These are phyloP conservation scores for Alternaria arborescens DNA, from an alignment of 2,329 filamentous ascomycete species.

Conservation along the genomic window DNA sequence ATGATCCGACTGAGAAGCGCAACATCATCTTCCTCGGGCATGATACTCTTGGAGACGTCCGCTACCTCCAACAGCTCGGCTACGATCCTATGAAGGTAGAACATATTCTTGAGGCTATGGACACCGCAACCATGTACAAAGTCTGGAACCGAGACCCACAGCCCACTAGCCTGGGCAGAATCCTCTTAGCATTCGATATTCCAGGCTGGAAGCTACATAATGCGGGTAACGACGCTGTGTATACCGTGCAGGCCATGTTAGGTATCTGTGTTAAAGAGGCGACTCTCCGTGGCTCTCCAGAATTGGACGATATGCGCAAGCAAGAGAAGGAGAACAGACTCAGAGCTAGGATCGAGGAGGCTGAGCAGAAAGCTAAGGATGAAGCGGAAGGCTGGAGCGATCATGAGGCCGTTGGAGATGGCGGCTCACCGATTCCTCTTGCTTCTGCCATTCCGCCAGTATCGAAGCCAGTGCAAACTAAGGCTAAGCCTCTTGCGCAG, in stretches of 20 bases:
- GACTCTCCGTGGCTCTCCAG: slow-evolving; percentile 41
- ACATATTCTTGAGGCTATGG: slow-evolving; percentile 70
- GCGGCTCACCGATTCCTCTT: slow-evolving; percentile 40
- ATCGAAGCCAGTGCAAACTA: slow-evolving; percentile 4
- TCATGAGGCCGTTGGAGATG: slow-evolving; percentile 48
- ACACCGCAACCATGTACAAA: slow-evolving; percentile 77
- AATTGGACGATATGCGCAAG: slow-evolving; percentile 33
- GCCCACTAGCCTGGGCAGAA: slow-evolving; percentile 63
- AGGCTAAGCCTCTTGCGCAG: background rate
- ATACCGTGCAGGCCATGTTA: slow-evolving; percentile 78
- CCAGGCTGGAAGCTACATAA: slow-evolving; percentile 77
- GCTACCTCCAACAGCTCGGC: slow-evolving; percentile 71
- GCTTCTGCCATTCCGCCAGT: slow-evolving; percentile 11
- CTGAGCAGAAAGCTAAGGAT: slow-evolving; percentile 50
- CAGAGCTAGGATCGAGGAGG: slow-evolving; percentile 35
- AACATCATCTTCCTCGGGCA: slow-evolving; percentile 84
- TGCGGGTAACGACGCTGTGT: slow-evolving; percentile 84
- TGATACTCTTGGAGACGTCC: slow-evolving; percentile 72
- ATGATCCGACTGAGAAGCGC: slow-evolving; percentile 52
- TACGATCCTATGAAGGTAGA: slow-evolving; percentile 65
- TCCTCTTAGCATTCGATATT: slow-evolving; percentile 73
- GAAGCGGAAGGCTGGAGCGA: slow-evolving; percentile 52
- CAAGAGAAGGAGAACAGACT: slow-evolving; percentile 36
- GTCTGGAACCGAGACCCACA: slow-evolving; percentile 65
- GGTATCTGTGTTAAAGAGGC: slow-evolving; percentile 63